Base-by-base conservation (phyloP, 2,329 filamentous ascomycete genomes). In the Ambrosiella cleistominuta region DNA sequence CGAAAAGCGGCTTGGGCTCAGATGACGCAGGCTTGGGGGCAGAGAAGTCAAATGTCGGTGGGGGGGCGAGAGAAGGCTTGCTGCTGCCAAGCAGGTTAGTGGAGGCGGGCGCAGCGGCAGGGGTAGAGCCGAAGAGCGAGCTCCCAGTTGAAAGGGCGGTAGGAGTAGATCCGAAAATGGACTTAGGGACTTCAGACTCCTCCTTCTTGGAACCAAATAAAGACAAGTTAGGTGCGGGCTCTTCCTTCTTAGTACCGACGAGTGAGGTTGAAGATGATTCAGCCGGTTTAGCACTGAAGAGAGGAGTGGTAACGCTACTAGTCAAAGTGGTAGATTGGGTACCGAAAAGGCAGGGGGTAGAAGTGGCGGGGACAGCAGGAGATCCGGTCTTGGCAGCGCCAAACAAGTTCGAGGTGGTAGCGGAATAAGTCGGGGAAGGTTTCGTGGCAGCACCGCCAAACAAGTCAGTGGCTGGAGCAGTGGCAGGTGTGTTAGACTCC, bases 281-380 rank as follows among this genome's bases (percentile, higher is more conserved):
- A 8, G 38, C 39, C n/a, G 57, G 62, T 64, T 71, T 70, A 19
- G 68, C 13, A 12, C 37, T 70, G 1, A 66, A 65, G 59, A 64
- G 50, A 6, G 56, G 27, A 40, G 57, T 55, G 36, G 57, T 62
- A 36, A 56, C 57, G 42, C 58, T 61, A 1, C 66, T 54, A 11
- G 35, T 27, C 11, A 66, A 6, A 12, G 70, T 67, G 12, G 65
- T 62, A 35, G 68, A 64, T 58, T 70, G 70, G 42, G 63, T 66
- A 17, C 71, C 72, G 62, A 75, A 75, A n/a, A 74, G 57, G 11
- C 64, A 70, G 19, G 65, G 64, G 12, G 63, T 50, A 2, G 63
- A 57, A 7, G 58, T 39, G 4, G 60, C 47, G 15, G 66, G 59
- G 57, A 66, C 57, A n/a, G 64, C 63, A 7, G 66, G 50, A 57